Conservation (phyloP, 257 asterid genomes). For the Jacaranda mimosifolia region DNA sequence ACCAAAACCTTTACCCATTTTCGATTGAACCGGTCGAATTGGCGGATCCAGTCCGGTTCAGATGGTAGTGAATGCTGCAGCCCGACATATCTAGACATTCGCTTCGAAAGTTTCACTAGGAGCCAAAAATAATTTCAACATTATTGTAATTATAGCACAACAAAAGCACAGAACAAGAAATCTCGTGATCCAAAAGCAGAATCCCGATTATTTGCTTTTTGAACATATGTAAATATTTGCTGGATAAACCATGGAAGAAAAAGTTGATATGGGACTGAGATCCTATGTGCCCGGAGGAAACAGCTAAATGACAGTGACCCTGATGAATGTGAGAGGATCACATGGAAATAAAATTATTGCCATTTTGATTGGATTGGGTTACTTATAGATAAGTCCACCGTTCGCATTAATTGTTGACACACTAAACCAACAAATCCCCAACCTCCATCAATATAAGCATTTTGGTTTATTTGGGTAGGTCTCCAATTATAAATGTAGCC, state of each 20-base stretch:
- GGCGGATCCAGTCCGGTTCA: not conserved
- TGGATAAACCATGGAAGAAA: not conserved
- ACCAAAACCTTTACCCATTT: no score
- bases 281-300: slow-evolving; percentile 1
- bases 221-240: no score
- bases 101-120: not conserved
- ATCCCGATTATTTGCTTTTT: not conserved
- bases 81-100: not conserved
- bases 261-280: not conserved
- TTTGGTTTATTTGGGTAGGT: not conserved
- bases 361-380: not conserved
- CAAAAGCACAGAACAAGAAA: not conserved
- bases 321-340: not conserved
- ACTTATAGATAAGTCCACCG: slow-evolving; percentile 23
- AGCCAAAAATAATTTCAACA: slow-evolving; percentile 8
- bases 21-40: no score
- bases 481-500: not conserved
- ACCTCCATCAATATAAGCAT: not conserved
- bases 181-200: slow-evolving; percentile 25
- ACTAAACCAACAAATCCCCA: slow-evolving; percentile 13
- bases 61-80: not conserved
- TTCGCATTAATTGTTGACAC: slow-evolving; percentile 11
- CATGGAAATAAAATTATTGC: slow-evolving; percentile 19
- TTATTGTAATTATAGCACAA: not conserved
- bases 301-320: slow-evolving; percentile 41